These are phyloP conservation scores for Alisma plantagoaquatica DNA, from an alignment of 106 monocot species.

Conservation along the genomic window DNA sequence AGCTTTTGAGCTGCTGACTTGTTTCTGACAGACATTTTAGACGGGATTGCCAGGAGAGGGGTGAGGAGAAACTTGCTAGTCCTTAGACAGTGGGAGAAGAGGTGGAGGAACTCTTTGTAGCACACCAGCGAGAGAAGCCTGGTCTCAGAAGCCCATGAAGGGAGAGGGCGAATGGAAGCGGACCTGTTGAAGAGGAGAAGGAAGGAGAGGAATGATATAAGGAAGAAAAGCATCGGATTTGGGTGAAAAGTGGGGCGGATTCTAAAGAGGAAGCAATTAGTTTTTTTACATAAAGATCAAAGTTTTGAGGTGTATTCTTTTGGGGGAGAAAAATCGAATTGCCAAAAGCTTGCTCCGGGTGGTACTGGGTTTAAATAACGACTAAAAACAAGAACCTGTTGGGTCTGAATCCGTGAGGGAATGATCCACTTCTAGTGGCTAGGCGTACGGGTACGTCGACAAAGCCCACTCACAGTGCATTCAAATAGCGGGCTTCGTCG, in stretches of 20 bases:
- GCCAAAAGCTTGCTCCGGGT: too few relatives aligned
- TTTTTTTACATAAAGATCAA: too few relatives aligned
- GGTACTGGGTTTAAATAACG: too few relatives aligned
- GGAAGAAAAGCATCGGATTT: slow-evolving; percentile 40
- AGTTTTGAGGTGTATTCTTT: too few relatives aligned
- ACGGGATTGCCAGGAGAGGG: not conserved
- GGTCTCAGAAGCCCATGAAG: slow-evolving; percentile 26
- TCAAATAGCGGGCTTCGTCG: too few relatives aligned
- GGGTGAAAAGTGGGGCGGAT: not conserved
- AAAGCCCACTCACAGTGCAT: not conserved
- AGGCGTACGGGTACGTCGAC: not conserved
- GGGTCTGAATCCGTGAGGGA: not conserved
- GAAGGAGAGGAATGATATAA: slow-evolving; percentile 41
- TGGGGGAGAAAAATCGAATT: too few relatives aligned
- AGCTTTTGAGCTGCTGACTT: slow-evolving; percentile 9
- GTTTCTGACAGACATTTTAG: slow-evolving; percentile 15
- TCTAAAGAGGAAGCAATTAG: not conserved
- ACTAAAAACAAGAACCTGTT: not conserved
- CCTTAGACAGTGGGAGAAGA: slow-evolving; percentile 7
- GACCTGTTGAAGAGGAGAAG: slow-evolving; percentile 21
- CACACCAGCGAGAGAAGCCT: slow-evolving; percentile 22
- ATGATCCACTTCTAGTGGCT: not conserved
- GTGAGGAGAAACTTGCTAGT: not conserved
- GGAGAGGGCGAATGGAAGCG: slow-evolving; percentile 13
- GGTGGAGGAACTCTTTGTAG: slow-evolving; percentile 21